Conservation (phyloP, 345 rosid species). For the Reutealis trisperma region DNA sequence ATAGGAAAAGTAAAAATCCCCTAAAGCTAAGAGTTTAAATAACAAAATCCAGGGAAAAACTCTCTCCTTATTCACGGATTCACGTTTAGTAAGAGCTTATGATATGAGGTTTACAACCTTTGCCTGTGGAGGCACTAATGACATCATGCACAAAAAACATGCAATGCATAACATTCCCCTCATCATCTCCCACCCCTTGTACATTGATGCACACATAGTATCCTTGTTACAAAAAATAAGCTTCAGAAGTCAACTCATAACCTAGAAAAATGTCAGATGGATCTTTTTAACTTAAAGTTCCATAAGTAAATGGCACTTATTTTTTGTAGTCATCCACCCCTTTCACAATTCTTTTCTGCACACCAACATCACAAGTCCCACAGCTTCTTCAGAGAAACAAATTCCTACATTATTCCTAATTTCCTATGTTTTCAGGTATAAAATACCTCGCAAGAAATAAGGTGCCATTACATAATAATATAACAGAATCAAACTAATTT, state of each 20-base stretch:
- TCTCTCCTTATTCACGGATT: background rate
- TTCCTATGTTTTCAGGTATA: background rate
- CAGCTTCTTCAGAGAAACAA: background rate
- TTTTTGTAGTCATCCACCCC: background rate
- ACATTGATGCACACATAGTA: background rate
- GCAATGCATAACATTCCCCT: background rate
- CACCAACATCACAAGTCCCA: background rate
- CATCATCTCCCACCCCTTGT: background rate
- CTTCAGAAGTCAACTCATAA: background rate
- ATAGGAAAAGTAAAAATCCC: no score
- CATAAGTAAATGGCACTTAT: background rate
- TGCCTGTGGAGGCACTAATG: no score
- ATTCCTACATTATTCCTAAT: background rate
- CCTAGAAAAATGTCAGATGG: background rate
- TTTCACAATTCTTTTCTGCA: background rate
- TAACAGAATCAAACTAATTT: background rate
- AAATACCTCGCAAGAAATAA: background rate
- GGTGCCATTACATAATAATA: background rate
- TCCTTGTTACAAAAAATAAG: background rate
- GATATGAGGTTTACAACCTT: background rate
- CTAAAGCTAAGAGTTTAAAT: background rate
- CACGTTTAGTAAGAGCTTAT: background rate
- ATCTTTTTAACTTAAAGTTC: background rate
- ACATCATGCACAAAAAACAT: background rate
- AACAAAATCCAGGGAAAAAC: background rate